Evolutionary conservation across 108 stramenopile genomes (phyloP).

Genomic region (Bacterosira constricta): DNA sequence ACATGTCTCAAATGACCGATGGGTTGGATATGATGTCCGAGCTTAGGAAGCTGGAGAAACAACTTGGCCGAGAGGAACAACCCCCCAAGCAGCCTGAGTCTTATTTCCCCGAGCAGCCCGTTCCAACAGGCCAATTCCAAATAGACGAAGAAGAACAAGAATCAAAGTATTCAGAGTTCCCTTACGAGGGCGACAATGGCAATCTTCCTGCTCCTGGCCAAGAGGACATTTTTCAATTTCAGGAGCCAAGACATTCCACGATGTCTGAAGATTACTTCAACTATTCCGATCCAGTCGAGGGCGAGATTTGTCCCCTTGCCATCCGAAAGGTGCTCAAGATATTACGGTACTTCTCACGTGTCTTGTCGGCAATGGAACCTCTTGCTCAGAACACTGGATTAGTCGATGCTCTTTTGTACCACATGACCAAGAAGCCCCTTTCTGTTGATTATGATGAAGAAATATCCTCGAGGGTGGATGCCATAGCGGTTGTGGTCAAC

Average conservation of each 20-base stretch:
- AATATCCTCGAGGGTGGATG: conserved; percentile 40
- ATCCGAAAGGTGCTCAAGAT: conserved; percentile 43
- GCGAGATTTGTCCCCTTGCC: conserved; percentile 36
- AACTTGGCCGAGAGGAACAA: too few relatives aligned
- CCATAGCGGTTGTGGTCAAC: conserved; percentile 46
- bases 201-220: background rate
- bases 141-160: background rate
- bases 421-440: conserved; percentile 31
- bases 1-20: background rate
- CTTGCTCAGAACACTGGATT: conserved; percentile 40
- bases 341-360: conserved; percentile 54
- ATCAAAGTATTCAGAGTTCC: background rate
- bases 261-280: conserved; percentile 8
- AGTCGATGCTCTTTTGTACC: conserved; percentile 41
- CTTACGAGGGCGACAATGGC: background rate
- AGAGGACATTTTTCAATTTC: conserved; percentile 47
- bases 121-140: background rate
- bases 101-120: background rate
- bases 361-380: conserved; percentile 55
- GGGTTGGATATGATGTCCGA: background rate
- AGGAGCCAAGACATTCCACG: conserved; percentile 23
- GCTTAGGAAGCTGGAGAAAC: background rate
- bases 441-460: conserved; percentile 33
- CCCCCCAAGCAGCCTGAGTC: background rate
- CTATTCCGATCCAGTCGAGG: conserved; percentile 3